phyloP scores from a whole-genome alignment of 1,139 yeast genomes.

The Hanseniaspora sp. region DNA sequence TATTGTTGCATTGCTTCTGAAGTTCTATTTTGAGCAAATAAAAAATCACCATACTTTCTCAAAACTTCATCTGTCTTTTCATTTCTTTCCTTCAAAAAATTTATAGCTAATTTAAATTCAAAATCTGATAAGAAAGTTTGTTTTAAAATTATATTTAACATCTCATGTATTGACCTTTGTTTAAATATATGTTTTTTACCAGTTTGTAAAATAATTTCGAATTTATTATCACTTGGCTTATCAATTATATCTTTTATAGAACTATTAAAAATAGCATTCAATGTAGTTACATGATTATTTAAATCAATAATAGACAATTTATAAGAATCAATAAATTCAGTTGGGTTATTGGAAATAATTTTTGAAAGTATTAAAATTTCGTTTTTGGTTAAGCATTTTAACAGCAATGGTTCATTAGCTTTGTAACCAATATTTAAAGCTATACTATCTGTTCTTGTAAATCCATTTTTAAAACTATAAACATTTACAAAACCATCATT shows the following conservation, averaged over 20 bases:
- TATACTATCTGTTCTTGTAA: constrained; percentile 1
- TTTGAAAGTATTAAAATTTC: constrained; percentile 3
- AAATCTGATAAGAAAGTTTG: background rate
- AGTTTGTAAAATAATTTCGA: background rate
- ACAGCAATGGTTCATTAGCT: background rate
- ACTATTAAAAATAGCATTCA: constrained; percentile 1
- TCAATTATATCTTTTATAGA: constrained; percentile 1
- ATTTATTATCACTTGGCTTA: background rate
- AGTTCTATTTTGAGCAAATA: constrained; percentile 54
- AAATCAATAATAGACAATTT: constrained; percentile 1
- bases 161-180: background rate
- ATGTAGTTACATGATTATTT: background rate
- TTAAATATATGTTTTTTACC: background rate
- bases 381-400: background rate
- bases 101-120: constrained; percentile 42
- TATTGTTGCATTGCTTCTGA: constrained; percentile 64
- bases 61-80: constrained; percentile 38
- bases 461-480: background rate
- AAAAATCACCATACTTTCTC: constrained; percentile 57
- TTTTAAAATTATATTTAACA: background rate
- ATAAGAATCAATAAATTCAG: background rate
- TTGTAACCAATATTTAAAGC: background rate
- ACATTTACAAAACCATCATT: constrained; percentile 6
- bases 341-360: background rate
- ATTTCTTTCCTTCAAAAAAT: constrained; percentile 33